Evolutionary conservation across 106 monocot species (phyloP), one percentile per base, ranked within the genome.

Genomic region (Acorus gramineus): DNA sequence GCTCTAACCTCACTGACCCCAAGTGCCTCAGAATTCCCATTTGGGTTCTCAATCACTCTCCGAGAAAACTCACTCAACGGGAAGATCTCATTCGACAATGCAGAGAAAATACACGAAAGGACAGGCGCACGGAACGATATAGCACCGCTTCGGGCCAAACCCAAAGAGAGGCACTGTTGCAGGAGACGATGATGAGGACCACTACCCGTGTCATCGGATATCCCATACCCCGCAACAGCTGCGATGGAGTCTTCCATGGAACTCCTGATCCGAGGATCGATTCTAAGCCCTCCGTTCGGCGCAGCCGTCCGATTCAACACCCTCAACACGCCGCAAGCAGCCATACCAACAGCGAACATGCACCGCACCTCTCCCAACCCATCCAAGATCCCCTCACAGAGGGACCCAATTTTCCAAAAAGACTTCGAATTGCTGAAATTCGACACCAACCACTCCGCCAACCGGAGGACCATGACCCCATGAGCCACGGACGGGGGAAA

Each of bases 371-470:
- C 49, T 48, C 79, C 56, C 44, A 66, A 79, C 55, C 67, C 74
- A 4, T 43, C 43, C 13, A 76, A 77, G 53, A 94, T 43, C 58
- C 73, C 77, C 4, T 43, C 12, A 11, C 81, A 76, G 5, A 88
- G 63, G 2, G 49, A 7, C 49, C 81, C 78, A 6, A 92, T 65
- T 50, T 66, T 89, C 2, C 56, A 59, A 47, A 63, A 14, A 50
- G 73, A 64, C 11, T 66, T 65, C 7, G 61, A 64, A 53, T 61
- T 66, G 1, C 86, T 61, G 48, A 81, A 81, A 5, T 66, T 73
- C 42, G 65, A 54, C 45, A 84, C 75, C 55, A 76, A 44, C 98
- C 92, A 99, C 62, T 99, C 92, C 43, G 82, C 53, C 66, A 99
- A 72, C 46, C 62, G 55, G 6, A 99, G 70, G 14, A 92, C 10